Evolutionary conservation across 1,139 yeast species (phyloP), one percentile per base, ranked within the genome.

Genomic region (Meyerozyma sp.): DNA sequence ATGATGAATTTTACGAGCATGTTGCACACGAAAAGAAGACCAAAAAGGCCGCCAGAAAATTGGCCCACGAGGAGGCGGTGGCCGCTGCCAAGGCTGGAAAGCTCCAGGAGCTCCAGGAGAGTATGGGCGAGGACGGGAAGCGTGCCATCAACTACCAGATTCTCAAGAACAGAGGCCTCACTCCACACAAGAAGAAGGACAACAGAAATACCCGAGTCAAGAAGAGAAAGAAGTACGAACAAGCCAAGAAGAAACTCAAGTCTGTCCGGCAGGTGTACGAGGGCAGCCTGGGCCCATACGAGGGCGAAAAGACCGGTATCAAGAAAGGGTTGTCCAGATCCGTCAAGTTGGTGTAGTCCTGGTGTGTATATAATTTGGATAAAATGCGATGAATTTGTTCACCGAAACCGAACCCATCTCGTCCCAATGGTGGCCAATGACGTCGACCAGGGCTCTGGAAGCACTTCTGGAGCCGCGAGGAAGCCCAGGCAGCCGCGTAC

Each of bases 261-360:
- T 84, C 95, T 47, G 85, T 88, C 50, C 84, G 96, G 65, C 89
- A 88, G 47, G 97, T 90, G 25, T 90, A 84, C 73, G 78, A 84
- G 56, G 82, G 80, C 39, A 57, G 55, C 37, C 87, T 82, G 55
- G 90, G 96, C 43, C 84, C 96, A 3, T 93, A 94, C 65, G 84
- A 78, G 52, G 98, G 98, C 66, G 98, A 93, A 65, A 77, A 81
- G 72, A 91, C 98, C 21, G 98, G 98, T 86, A 93, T 93, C 65
- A 90, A 90, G 75, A 91, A 93, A 79, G 89, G 90, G 50, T 63
- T 93, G 49, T 78, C 95, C 30, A 82, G 90, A 64, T 84, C 95
- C 56, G 91, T 88, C 60, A 88, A 85, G 65, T 83, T 91, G 65
- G 73, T 62, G 11, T 49, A 38, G 29, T 35, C 46, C 40, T 25